Conservation (phyloP, 2,329 filamentous ascomycete genomes). For the Annulohypoxylon truncatum region DNA sequence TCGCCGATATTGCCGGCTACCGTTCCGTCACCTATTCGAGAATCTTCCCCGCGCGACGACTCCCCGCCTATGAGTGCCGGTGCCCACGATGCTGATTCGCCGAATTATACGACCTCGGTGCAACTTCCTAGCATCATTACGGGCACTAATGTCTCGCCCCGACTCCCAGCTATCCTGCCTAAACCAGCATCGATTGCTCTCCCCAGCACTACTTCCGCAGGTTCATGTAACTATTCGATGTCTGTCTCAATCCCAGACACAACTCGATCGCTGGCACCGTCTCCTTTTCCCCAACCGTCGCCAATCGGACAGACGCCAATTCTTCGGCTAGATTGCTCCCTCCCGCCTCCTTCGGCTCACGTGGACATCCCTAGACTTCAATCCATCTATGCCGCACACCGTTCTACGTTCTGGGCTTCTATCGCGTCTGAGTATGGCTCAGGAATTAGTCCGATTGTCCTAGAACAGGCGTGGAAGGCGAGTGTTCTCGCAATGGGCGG, state of each 20-base stretch:
- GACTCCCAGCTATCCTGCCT: constrained; percentile 72
- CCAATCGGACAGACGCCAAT: constrained; percentile 56
- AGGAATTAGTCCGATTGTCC: constrained; percentile 68
- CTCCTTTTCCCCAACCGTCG: constrained; percentile 57
- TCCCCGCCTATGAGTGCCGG: constrained; percentile 61
- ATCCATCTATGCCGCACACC: constrained; percentile 76
- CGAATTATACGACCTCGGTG: constrained; percentile 57
- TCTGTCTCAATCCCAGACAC: constrained; percentile 55
- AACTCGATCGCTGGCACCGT: constrained; percentile 58
- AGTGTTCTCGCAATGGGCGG: constrained; percentile 56
- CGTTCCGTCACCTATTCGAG: constrained; percentile 63
- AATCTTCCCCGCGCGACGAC: constrained; percentile 60
- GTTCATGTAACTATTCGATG: constrained; percentile 56
- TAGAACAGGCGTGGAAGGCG: constrained; percentile 77
- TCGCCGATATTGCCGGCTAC: constrained; percentile 63
- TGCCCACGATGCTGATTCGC: constrained; percentile 59
- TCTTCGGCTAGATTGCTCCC: constrained; percentile 70
- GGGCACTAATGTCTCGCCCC: constrained; percentile 59
- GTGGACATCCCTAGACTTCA: constrained; percentile 75
- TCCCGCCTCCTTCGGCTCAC: constrained; percentile 56
- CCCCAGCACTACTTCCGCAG: constrained; percentile 51
- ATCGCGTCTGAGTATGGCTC: constrained; percentile 78
- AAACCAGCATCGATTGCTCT: constrained; percentile 69
- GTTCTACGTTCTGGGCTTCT: constrained; percentile 77
- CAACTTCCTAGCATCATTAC: constrained; percentile 66